phyloP scores from a whole-genome alignment of 1,284 basidiomycete species.

The Cutaneotrichosporon curvatum region DNA sequence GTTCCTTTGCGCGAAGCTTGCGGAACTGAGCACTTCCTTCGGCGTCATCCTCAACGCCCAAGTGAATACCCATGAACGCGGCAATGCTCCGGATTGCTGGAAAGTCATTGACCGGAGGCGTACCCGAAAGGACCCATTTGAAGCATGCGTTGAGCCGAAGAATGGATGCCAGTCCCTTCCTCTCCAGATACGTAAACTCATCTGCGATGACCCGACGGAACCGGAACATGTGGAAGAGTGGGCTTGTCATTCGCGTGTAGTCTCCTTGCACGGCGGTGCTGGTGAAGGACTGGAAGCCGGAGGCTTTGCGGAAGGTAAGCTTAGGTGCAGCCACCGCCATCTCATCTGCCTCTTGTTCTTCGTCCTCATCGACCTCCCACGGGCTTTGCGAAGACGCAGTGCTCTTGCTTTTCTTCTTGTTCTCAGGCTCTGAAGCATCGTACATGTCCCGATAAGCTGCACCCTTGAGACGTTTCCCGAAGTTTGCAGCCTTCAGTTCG shows the following conservation, averaged over 20 bases:
- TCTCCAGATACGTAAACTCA: slow-evolving; percentile 89
- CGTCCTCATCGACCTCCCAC: slow-evolving; percentile 37
- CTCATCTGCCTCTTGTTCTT: slow-evolving; percentile 12
- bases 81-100: slow-evolving; percentile 72
- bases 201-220: slow-evolving; percentile 84
- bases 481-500: slow-evolving; percentile 36
- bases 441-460: slow-evolving; percentile 39
- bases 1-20: slow-evolving; percentile 72
- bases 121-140: slow-evolving; percentile 93
- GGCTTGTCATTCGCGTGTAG: slow-evolving; percentile 70
- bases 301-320: slow-evolving; percentile 25
- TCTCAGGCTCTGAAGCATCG: slow-evolving; percentile 42
- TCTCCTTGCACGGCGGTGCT: slow-evolving; percentile 59
- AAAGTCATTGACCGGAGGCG: slow-evolving; percentile 87
- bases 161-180: slow-evolving; percentile 68
- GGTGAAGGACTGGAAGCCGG: slow-evolving; percentile 34
- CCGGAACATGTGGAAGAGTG: slow-evolving; percentile 85
- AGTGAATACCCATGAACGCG: slow-evolving; percentile 73
- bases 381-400: slow-evolving; percentile 12
- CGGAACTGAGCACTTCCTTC: slow-evolving; percentile 68
- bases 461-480: slow-evolving; percentile 41
- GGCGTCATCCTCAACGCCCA: slow-evolving; percentile 81
- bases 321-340: slow-evolving; percentile 21
- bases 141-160: slow-evolving; percentile 69
- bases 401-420: slow-evolving; percentile 45